Percentiles rank a stretch among this genome's conserved stretches.
phyloP scores from a whole-genome alignment of 805 yeast genomes.

The Candida broadrunensis region DNA sequence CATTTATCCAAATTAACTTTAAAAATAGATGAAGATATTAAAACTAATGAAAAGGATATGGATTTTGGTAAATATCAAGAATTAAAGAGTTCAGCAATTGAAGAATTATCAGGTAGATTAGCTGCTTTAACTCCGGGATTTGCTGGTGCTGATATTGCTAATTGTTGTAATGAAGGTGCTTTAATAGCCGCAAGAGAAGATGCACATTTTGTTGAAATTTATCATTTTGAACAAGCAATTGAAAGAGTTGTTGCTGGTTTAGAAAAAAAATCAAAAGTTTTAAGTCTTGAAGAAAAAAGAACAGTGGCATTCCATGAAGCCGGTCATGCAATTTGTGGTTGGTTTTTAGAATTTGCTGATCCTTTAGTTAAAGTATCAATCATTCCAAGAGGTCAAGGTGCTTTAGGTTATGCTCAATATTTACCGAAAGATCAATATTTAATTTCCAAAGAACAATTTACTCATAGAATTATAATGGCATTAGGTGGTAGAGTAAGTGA shows the following conservation, averaged over 20 bases:
- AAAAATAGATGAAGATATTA: constrained; percentile 35
- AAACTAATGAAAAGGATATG: constrained; percentile 31
- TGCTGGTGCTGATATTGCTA: constrained; percentile 95
- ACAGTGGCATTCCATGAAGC: constrained; percentile 95
- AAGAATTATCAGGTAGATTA: constrained; percentile 72
- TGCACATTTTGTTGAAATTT: constrained; percentile 56
- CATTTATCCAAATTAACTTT: constrained; percentile 64
- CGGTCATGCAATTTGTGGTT: constrained; percentile 95
- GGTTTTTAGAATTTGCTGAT: constrained; percentile 86
- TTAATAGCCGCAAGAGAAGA: constrained; percentile 84
- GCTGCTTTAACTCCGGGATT: constrained; percentile 95
- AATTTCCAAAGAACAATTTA: constrained; percentile 69
- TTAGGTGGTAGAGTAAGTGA: constrained; percentile 91
- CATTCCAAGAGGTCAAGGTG: constrained; percentile 93
- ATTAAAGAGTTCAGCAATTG: constrained; percentile 42
- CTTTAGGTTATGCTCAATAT: constrained; percentile 94
- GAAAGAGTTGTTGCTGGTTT: constrained; percentile 95
- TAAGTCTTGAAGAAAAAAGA: constrained; percentile 76
- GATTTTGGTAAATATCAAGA: constrained; percentile 40
- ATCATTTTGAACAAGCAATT: constrained; percentile 87
- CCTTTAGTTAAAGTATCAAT: constrained; percentile 91
- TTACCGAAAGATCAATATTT: constrained; percentile 86
- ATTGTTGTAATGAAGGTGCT: constrained; percentile 93
- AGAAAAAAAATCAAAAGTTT: constrained; percentile 77
- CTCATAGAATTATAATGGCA: constrained; percentile 90